phyloP scores from a whole-genome alignment of 768 basidiomycete species.

The Termitomyces sp. region DNA sequence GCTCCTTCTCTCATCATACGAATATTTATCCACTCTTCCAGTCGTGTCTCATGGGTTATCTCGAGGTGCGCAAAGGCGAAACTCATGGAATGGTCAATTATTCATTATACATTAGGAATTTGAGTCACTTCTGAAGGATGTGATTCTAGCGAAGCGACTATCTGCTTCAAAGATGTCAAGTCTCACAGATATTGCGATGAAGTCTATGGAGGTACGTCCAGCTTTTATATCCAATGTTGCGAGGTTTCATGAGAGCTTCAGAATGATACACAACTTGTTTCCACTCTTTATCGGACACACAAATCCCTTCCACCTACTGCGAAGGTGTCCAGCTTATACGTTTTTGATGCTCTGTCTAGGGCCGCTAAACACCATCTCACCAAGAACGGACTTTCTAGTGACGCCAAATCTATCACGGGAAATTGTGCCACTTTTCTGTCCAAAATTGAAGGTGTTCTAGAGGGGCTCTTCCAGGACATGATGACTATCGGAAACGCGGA shows the following conservation, averaged over 20 bases:
- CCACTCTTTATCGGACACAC: conserved; percentile 85
- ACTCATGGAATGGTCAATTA: not conserved
- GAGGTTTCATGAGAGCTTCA: conserved; percentile 22
- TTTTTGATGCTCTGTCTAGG: conserved; percentile 89
- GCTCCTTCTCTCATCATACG: conserved; percentile 8
- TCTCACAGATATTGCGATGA: conserved; percentile 73
- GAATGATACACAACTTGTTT: conserved; percentile 85
- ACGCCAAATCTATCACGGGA: conserved; percentile 51
- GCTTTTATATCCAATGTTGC: not conserved
- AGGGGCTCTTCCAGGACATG: conserved; percentile 88
- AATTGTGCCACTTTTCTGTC: conserved; percentile 80
- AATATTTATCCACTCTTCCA: conserved; percentile 9
- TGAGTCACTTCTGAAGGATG: conserved; percentile 73
- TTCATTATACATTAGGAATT: conserved; percentile 55
- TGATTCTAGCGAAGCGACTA: conserved; percentile 77
- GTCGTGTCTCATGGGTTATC: conserved; percentile 30
- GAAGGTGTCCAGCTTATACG: conserved; percentile 88
- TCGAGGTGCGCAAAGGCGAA: conserved; percentile 30
- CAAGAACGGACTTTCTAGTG: conserved; percentile 58
- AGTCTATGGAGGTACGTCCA: conserved; percentile 65
- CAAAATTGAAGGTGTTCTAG: conserved; percentile 88
- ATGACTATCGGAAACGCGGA: conserved; percentile 57
- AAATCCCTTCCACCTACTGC: conserved; percentile 61
- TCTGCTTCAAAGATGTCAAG: conserved; percentile 82
- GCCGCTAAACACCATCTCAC: conserved; percentile 66